phyloP scores from a whole-genome alignment of 2,329 filamentous ascomycete genomes.

The Fusarium foetens region DNA sequence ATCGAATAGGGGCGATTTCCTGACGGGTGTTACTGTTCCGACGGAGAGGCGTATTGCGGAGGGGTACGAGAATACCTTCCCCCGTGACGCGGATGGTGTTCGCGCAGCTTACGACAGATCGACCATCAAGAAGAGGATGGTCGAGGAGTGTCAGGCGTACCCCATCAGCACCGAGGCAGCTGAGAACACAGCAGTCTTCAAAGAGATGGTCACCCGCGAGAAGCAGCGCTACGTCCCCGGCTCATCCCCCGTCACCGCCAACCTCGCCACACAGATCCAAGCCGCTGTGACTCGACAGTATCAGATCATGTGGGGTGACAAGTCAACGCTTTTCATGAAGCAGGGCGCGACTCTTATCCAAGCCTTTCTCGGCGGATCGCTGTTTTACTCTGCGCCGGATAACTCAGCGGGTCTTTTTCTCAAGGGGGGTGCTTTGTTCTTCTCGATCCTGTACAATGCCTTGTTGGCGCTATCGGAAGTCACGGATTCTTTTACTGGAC shows the following conservation, averaged over 20 bases:
- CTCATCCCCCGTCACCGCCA: conserved; percentile 65
- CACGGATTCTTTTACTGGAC: conserved; percentile 68
- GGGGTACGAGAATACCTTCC: conserved; percentile 54
- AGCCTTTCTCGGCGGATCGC: conserved; percentile 70
- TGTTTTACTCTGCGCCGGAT: conserved; percentile 72
- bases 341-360: conserved; percentile 66
- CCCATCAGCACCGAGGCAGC: conserved; percentile 60
- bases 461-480: conserved; percentile 74
- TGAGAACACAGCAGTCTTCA: conserved; percentile 62
- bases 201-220: conserved; percentile 61
- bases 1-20: conserved; percentile 72
- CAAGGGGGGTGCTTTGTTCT: conserved; percentile 72
- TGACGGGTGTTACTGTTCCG: conserved; percentile 74
- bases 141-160: conserved; percentile 63
- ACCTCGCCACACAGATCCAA: conserved; percentile 65
- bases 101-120: conserved; percentile 62
- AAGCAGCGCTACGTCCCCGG: conserved; percentile 64
- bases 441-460: conserved; percentile 70
- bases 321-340: conserved; percentile 70
- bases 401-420: conserved; percentile 70
- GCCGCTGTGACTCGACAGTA: conserved; percentile 69
- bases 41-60: conserved; percentile 71
- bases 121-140: conserved; percentile 64
- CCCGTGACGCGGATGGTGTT: conserved; percentile 56
- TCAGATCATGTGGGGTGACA: conserved; percentile 73